Evolutionary conservation across 2,329 filamentous ascomycete genomes (phyloP).

Genomic region (Pleoardoris graminearum): DNA sequence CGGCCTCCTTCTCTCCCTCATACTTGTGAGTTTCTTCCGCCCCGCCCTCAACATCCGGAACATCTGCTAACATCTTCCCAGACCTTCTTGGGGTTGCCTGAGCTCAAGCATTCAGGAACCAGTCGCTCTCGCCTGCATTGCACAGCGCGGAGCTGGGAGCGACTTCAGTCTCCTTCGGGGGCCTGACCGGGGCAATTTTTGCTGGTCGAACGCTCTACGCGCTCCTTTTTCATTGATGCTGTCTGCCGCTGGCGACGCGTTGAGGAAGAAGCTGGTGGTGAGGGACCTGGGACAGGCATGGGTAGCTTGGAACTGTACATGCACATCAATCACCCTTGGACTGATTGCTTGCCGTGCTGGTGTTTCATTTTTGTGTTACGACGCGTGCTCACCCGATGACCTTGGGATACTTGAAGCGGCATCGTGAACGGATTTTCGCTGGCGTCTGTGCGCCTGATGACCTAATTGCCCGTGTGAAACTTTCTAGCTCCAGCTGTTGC

Average conservation of each 20-base stretch:
- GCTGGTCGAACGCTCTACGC: slow-evolving; percentile 19
- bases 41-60: neutral
- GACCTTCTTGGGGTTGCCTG: slow-evolving; percentile 40
- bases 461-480: slow-evolving; percentile 1
- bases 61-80: slow-evolving; percentile 11
- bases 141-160: slow-evolving; percentile 42
- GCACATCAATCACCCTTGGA: too few relatives aligned
- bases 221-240: slow-evolving; percentile 45
- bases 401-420: too few relatives aligned
- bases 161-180: slow-evolving; percentile 41
- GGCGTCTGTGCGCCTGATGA: slow-evolving; percentile 2
- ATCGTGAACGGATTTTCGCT: too few relatives aligned
- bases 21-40: neutral
- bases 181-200: slow-evolving; percentile 41
- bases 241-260: slow-evolving; percentile 33
- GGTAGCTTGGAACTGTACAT: too few relatives aligned
- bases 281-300: too few relatives aligned
- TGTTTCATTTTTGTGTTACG: too few relatives aligned
- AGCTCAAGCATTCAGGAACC: slow-evolving; percentile 38
- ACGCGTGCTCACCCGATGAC: neutral
- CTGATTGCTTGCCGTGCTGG: too few relatives aligned
- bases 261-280: slow-evolving; percentile 40
- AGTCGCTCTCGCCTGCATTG: slow-evolving; percentile 41
- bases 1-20: neutral
- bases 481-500: neutral